Evolutionary conservation across 2,329 filamentous ascomycete genomes (phyloP).

Genomic region (Stemphylium lycopersici): DNA sequence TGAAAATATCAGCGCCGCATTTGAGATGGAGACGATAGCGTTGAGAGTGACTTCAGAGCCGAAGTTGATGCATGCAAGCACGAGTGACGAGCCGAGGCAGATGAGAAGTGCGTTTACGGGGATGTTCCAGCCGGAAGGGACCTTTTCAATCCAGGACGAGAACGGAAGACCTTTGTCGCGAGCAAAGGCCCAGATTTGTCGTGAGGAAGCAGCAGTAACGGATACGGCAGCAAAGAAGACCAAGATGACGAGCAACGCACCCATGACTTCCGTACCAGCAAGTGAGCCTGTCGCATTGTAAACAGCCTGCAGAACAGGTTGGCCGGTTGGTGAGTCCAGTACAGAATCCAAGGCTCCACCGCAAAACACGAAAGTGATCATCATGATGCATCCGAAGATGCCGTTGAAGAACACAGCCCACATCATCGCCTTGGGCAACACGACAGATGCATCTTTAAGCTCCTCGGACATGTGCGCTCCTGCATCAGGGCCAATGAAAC

Average conservation of each 20-base stretch:
- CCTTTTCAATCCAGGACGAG: slow-evolving; percentile 29
- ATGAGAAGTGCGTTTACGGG: slow-evolving; percentile 38
- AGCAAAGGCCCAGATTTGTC: slow-evolving; percentile 34
- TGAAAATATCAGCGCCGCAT: slow-evolving; percentile 38
- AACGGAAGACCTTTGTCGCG: slow-evolving; percentile 33
- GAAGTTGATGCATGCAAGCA: slow-evolving; percentile 52
- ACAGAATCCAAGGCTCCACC: slow-evolving; percentile 45
- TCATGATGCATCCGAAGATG: slow-evolving; percentile 45
- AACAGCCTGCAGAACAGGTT: slow-evolving; percentile 32
- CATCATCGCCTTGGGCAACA: slow-evolving; percentile 48
- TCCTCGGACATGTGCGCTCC: slow-evolving; percentile 48
- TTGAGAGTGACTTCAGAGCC: slow-evolving; percentile 51
- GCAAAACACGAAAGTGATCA: slow-evolving; percentile 34
- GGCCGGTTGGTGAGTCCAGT: slow-evolving; percentile 23
- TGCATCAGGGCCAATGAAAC: slow-evolving; percentile 46
- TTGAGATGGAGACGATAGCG: slow-evolving; percentile 47
- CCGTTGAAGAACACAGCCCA: slow-evolving; percentile 47
- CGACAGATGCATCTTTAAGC: slow-evolving; percentile 35
- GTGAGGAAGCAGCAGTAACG: slow-evolving; percentile 34
- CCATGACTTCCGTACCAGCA: slow-evolving; percentile 29
- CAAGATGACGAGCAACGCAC: slow-evolving; percentile 32
- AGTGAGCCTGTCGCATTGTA: slow-evolving; percentile 33
- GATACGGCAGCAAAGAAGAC: slow-evolving; percentile 45
- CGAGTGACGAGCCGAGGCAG: slow-evolving; percentile 42
- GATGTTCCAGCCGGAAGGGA: slow-evolving; percentile 36